A percentile compares a stretch with the other conserved stretches of the same genome.
Conservation (phyloP, 1,139 yeast species). For the Yamadazyma sp. region DNA sequence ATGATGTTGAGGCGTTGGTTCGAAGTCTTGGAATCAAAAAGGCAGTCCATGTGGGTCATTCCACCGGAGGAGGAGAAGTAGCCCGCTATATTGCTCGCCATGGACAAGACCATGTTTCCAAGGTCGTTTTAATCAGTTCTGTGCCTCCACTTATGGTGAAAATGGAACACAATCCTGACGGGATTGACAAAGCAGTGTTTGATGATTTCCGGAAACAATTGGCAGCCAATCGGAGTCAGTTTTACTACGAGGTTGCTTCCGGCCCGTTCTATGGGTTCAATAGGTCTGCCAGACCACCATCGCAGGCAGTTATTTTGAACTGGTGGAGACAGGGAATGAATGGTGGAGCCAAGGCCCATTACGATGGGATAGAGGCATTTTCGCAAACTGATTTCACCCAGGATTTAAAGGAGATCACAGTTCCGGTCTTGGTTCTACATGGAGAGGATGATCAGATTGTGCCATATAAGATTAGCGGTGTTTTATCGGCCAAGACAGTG, state of each 20-base stretch:
- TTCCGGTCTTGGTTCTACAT: constrained; percentile 18
- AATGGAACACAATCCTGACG: constrained; percentile 13
- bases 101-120: constrained; percentile 15
- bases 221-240: constrained; percentile 14
- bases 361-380: constrained; percentile 17
- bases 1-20: constrained; percentile 18
- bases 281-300: constrained; percentile 6
- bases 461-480: constrained; percentile 16
- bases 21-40: constrained; percentile 15
- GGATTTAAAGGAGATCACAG: constrained; percentile 14
- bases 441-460: constrained; percentile 19
- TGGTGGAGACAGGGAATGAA: constrained; percentile 21
- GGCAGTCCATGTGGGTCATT: constrained; percentile 18
- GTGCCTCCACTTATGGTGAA: constrained; percentile 19
- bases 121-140: constrained; percentile 19
- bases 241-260: constrained; percentile 16
- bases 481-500: constrained; percentile 10
- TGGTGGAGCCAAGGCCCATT: constrained; percentile 16
- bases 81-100: constrained; percentile 17
- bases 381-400: constrained; percentile 16
- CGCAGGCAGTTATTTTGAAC: constrained; percentile 14
- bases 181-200: constrained; percentile 15
- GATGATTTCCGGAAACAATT: constrained; percentile 14
- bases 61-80: constrained; percentile 22
- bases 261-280: constrained; percentile 15